Percentiles rank a stretch among this genome's conserved stretches.
phyloP scores from a whole-genome alignment of 768 basidiomycete genomes.

The Xerocomus spinulosus region DNA sequence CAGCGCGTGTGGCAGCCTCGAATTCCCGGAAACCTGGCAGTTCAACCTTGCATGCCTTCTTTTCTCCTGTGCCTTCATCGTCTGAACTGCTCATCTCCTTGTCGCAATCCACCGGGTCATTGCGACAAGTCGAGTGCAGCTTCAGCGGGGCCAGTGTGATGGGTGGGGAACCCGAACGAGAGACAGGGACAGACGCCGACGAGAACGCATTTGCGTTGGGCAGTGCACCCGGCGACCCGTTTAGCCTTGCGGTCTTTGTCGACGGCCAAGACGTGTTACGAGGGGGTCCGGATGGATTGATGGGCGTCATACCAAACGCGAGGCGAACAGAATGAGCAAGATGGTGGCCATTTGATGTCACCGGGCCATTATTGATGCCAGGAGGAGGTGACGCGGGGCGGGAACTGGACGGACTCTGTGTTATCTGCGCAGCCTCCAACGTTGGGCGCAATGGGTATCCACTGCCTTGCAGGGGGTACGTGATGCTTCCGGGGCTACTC shows the following conservation, averaged over 20 bases:
- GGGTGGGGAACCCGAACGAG: conserved; percentile 64
- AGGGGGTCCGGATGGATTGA: conserved; percentile 37
- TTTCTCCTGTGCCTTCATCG: conserved; percentile 19
- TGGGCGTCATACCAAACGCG: conserved; percentile 92
- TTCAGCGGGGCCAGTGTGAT: conserved; percentile 70
- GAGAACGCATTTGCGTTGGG: conserved; percentile 11
- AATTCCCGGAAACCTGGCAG: conserved; percentile 62
- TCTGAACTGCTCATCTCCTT: conserved; percentile 21
- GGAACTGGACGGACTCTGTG: conserved; percentile 49
- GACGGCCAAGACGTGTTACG: conserved; percentile 39
- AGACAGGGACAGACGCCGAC: conserved; percentile 42
- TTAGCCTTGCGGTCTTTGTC: conserved; percentile 14
- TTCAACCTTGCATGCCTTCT: conserved; percentile 37
- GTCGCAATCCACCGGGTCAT: conserved; percentile 9
- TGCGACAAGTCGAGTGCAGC: conserved; percentile 29
- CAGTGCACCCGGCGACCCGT: conserved; percentile 8
- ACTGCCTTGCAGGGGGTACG: conserved; percentile 33
- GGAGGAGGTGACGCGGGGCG: conserved; percentile 57
- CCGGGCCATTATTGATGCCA: conserved; percentile 25
- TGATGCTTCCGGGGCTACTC: conserved; percentile 55
- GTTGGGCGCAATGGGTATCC: conserved; percentile 18
- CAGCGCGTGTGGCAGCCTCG: conserved; percentile 43
- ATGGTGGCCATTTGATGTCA: conserved; percentile 46
- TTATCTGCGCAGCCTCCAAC: conserved; percentile 27
- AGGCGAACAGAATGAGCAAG: conserved; percentile 80